These are phyloP conservation scores for Aspergillus pseudonomiae DNA, from an alignment of 2,329 filamentous ascomycete genomes.

Conservation along the genomic window DNA sequence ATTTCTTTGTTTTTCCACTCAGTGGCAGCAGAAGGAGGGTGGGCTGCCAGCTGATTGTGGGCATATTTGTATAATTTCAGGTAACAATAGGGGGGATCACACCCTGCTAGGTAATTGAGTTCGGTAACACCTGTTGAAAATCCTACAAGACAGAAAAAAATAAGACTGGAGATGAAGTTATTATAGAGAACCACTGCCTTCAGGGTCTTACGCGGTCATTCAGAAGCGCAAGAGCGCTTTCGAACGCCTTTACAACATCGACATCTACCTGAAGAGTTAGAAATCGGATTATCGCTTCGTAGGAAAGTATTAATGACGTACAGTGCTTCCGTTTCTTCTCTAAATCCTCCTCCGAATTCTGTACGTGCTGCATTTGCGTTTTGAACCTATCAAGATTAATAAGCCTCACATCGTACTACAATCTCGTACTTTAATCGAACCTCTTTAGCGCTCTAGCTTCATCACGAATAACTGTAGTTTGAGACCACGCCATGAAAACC, in stretches of 20 bases:
- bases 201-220: constrained; percentile 32
- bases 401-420: not conserved
- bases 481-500: constrained; percentile 81
- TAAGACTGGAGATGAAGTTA: not conserved
- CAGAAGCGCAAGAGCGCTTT: constrained; percentile 50
- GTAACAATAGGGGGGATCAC: not conserved
- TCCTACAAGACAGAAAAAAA: not conserved
- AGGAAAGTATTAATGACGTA: constrained; percentile 49
- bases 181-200: not conserved
- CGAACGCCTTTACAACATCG: constrained; percentile 52
- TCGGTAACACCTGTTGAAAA: not conserved
- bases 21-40: not conserved
- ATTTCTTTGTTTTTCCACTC: not conserved
- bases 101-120: not conserved
- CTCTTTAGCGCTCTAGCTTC: constrained; percentile 77
- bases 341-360: constrained; percentile 71
- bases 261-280: constrained; percentile 36
- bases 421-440: constrained; percentile 44
- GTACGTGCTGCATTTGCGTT: constrained; percentile 76
- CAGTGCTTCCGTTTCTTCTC: constrained; percentile 78
- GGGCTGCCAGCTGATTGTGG: not conserved
- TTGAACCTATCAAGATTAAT: constrained; percentile 61
- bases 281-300: not conserved
- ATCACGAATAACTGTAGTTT: constrained; percentile 71
- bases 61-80: not conserved